Evolutionary conservation across 176 grass and related monocot species (phyloP).

Genomic region (Rhynchospora pubera): DNA sequence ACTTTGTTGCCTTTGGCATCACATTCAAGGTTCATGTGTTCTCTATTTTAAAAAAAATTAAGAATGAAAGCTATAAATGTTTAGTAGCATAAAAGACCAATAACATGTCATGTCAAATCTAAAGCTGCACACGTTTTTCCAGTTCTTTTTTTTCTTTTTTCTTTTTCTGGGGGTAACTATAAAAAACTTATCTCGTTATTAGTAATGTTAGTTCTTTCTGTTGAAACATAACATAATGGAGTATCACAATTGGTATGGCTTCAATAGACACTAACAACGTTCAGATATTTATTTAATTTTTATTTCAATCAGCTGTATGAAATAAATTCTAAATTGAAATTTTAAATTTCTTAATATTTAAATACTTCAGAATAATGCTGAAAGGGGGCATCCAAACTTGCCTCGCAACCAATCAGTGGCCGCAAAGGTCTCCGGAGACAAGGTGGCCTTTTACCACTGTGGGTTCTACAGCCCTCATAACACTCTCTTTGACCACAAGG

Average conservation of each 20-base stretch:
- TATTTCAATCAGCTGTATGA: neutral
- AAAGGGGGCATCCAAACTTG: conserved; percentile 8
- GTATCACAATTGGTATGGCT: neutral
- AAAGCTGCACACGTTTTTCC: neutral
- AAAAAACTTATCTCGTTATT: neutral
- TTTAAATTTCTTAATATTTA: neutral
- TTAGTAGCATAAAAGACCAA: neutral
- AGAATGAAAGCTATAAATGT: neutral
- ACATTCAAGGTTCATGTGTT: conserved; percentile 52
- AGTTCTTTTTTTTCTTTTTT: neutral
- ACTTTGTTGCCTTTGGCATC: conserved; percentile 69
- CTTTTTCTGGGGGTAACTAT: too few species aligned
- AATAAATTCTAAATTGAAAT: neutral
- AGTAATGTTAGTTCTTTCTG: neutral
- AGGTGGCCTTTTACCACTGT: conserved; percentile 89
- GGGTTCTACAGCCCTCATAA: conserved; percentile 79
- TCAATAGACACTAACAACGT: neutral
- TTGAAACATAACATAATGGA: neutral
- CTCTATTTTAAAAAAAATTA: neutral
- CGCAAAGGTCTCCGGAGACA: conserved; percentile 61
- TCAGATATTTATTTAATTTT: neutral
- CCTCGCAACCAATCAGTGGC: conserved; percentile 42
- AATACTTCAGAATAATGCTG: conserved; percentile 1
- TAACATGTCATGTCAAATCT: neutral
- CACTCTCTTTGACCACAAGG: conserved; percentile 65